Base-by-base conservation (phyloP, 2,329 filamentous ascomycete species). In the Coleophoma crateriformis region DNA sequence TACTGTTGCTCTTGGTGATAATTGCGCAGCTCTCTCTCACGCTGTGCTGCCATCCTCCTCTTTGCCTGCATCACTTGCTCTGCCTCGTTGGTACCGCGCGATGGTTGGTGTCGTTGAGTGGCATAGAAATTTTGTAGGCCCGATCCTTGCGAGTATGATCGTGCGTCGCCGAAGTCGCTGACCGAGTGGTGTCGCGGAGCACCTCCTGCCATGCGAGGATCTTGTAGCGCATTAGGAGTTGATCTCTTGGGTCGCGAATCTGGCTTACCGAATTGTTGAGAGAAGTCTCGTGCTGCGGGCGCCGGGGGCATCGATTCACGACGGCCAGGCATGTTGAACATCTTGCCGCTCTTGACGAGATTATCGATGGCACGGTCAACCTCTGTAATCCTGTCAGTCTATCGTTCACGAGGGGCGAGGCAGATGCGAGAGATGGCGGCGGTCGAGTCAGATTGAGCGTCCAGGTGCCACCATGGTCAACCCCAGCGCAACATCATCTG, bases 1-100 rank as follows among this genome's bases (percentile, higher is more conserved):
- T 95, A 97, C 84, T 99, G 94, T 82, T 99, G 94, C 82, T 99
- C 94, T 76, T 96, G 95, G 76, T 99, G 94, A 76, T 97, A 96
- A 75, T 97, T 99, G 73, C 94, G 90, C 72, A 99, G 85, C 78
- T 99, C 94, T 73, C 92, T 88, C 79, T 99, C 94, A 73, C 94
- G 89, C 76, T 97, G 94, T 70, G 94, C 94, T 66, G 94, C 94
- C 89, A 97, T 95, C 78, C 92, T 88, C 77, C 94, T 90, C 82
- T 97, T 97, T 65, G 90, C 91, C 83, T 97, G 94, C 80, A 96
- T 89, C 84, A 96, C 90, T 76, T 96, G 91, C 76, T 97, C 94
- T 71, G 90, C 89, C 76, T 97, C 94, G 77, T 80, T 85, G 66
- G 81, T 82, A 80, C 91, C 73, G 79, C 90, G 74, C 77, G 90